Evolutionary conservation across 140 eudicot genomes (phyloP), one percentile per base, ranked within the genome.

Genomic region (Ambrosia hybrid): DNA sequence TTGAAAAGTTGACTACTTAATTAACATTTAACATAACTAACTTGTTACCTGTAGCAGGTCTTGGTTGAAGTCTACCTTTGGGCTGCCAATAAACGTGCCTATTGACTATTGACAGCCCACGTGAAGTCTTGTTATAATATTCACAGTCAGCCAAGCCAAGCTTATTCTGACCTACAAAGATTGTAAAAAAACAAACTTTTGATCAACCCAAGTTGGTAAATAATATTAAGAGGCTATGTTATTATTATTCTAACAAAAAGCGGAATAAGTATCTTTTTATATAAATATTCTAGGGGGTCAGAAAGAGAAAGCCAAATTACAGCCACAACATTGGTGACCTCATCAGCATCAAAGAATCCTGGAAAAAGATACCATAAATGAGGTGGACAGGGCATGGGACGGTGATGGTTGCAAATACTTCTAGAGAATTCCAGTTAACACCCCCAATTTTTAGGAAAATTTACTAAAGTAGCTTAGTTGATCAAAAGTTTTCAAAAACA

Each of bases 21-120:
- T 5, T 37, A 16, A 55, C 9, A 37, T 21, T 21, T 37, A 16
- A 55, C 9, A 45, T 46, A 46, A 48, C 13, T 55, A 17, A 37
- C 57, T 62, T 69, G 15, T 70, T 81, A 78, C 84, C 84, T 75
- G 73, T 65, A 9, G 69, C 66, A 53, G 71, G 73, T 65, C 67
- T 73, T 74, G 51, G 64, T 66, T 67, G 71, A 53, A 80, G 73
- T 66, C 66, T 58, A 46, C 60, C 48, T 36, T 76, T 75, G 85
- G 87, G 89, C 92, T 84, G 93, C 81, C 89, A 84, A 87, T 62
- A 81, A 76, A 62, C 71, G 70, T 70, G 66, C 5, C 45, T 78
- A 77, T 87, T 21, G 30, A 21, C 30, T 21, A 21, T 21, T 84
- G 87, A 86, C 92, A 86, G 87, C 92, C 85, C 85, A 76, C 75